Evolutionary conservation across 768 basidiomycete genomes (phyloP).

Genomic region (Naganishia randhawae): DNA sequence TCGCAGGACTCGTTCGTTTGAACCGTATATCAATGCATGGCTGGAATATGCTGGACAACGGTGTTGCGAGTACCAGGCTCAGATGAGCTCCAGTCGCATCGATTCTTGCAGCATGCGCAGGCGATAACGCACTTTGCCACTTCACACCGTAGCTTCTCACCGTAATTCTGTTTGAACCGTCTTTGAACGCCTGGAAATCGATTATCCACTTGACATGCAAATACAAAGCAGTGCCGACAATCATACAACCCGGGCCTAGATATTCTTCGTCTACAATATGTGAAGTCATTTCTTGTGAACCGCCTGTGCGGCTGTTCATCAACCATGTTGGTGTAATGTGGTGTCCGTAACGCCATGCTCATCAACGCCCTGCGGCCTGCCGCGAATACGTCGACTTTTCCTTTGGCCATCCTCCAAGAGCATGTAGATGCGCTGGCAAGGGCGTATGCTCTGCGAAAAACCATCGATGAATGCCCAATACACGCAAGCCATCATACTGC

Average conservation of each 20-base stretch:
- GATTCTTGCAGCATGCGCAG: too few relatives aligned
- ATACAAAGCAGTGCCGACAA: neutral
- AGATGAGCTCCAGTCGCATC: too few relatives aligned
- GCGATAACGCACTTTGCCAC: too few relatives aligned
- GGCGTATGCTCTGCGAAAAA: neutral
- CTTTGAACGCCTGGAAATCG: too few relatives aligned
- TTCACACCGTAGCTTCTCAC: too few relatives aligned
- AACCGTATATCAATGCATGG: too few relatives aligned
- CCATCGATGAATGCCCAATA: constrained; percentile 24
- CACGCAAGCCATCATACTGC: constrained; percentile 13
- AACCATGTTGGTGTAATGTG: neutral
- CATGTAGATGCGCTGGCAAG: constrained; percentile 17
- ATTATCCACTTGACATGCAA: neutral
- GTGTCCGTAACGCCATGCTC: neutral
- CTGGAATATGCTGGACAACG: too few relatives aligned
- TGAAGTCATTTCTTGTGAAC: neutral
- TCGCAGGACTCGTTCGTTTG: too few relatives aligned
- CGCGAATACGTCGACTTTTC: neutral
- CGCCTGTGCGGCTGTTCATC: neutral
- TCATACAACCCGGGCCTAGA: neutral
- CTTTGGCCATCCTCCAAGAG: neutral
- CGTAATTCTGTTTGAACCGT: too few relatives aligned
- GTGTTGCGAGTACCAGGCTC: too few relatives aligned
- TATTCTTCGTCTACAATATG: neutral
- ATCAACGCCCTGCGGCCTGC: neutral